Percentiles rank a stretch among this genome's conserved stretches.
Evolutionary conservation across 2,329 filamentous ascomycete genomes (phyloP).

Genomic region (Pseudogymnoascus sp.): DNA sequence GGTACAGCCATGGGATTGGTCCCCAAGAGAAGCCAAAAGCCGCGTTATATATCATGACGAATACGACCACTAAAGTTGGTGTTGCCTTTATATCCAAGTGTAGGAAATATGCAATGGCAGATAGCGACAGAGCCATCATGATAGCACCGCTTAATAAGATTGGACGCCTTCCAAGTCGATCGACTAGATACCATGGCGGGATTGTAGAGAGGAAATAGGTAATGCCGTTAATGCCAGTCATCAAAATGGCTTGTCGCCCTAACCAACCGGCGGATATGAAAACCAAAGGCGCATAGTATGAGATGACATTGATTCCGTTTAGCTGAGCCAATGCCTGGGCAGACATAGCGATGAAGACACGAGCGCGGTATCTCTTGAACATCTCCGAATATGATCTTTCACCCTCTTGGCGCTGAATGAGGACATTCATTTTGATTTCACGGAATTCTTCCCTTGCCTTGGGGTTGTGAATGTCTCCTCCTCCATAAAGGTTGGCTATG

Average conservation of each 20-base stretch:
- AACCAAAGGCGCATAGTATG: constrained; percentile 86
- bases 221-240: constrained; percentile 93
- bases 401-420: constrained; percentile 88
- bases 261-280: constrained; percentile 97
- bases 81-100: constrained; percentile 76
- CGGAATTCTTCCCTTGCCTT: constrained; percentile 94
- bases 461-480: constrained; percentile 86
- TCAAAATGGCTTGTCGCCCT: constrained; percentile 83
- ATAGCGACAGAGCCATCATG: constrained; percentile 82
- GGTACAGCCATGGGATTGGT: constrained; percentile 95
- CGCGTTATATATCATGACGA: constrained; percentile 98
- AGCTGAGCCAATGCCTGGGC: constrained; percentile 92
- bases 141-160: constrained; percentile 87
- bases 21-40: constrained; percentile 97
- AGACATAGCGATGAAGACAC: constrained; percentile 98
- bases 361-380: constrained; percentile 86
- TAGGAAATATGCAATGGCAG: constrained; percentile 89
- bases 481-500: constrained; percentile 94
- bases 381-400: constrained; percentile 88
- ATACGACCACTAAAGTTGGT: constrained; percentile 78
- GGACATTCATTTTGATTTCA: constrained; percentile 97
- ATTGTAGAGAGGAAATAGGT: constrained; percentile 89
- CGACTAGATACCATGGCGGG: constrained; percentile 94
- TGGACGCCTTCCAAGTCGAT: constrained; percentile 79
- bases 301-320: constrained; percentile 99